Evolutionary conservation across 176 grass and related monocot genomes (phyloP).

Genomic region (Olyra latifolia): DNA sequence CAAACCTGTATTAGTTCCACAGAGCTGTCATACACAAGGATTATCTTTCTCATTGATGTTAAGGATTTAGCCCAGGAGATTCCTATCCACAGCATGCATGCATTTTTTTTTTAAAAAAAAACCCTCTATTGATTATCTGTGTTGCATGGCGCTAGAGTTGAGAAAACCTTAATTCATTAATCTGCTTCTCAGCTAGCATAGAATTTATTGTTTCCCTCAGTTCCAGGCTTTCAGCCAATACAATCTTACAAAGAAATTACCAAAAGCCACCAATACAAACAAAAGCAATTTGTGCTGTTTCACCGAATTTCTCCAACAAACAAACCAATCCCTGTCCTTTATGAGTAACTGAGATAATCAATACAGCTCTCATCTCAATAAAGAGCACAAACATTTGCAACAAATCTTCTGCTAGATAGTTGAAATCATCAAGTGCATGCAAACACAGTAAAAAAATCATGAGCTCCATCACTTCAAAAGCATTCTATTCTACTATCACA

Average conservation of each 20-base stretch:
- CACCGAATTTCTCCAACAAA: not conserved
- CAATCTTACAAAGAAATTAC: not conserved
- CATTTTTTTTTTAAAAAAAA: not conserved
- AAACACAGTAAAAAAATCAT: no score
- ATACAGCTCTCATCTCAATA: not conserved
- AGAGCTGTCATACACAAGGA: no score
- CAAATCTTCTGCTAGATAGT: no score
- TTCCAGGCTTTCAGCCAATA: not conserved
- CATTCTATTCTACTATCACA: not conserved
- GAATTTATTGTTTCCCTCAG: not conserved
- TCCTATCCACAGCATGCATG: not conserved
- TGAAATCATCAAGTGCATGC: no score
- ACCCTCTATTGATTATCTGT: not conserved
- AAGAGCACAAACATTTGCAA: not conserved
- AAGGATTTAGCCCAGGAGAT: not conserved
- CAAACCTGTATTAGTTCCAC: no score
- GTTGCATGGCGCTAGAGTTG: not conserved
- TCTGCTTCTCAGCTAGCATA: not conserved
- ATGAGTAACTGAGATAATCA: not conserved
- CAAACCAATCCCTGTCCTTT: not conserved
- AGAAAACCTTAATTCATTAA: not conserved
- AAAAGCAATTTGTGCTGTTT: not conserved
- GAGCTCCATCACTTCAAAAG: not conserved
- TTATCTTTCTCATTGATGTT: slow-evolving; percentile 16
- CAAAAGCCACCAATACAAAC: not conserved